These are phyloP conservation scores for Aureobasidium mangrovei DNA, from an alignment of 2,329 filamentous ascomycete species.

Conservation along the genomic window DNA sequence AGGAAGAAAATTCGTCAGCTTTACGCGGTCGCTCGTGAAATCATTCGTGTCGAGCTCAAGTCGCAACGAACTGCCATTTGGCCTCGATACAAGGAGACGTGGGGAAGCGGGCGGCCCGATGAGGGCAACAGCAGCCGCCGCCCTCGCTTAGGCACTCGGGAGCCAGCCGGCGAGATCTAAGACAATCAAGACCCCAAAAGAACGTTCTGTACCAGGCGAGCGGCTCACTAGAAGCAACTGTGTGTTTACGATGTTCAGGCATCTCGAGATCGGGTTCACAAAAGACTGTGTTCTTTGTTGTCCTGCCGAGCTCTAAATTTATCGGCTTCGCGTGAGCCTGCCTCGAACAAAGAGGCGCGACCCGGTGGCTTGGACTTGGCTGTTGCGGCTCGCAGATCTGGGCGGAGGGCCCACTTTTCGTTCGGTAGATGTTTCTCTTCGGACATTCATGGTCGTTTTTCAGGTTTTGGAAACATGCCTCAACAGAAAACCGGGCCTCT, in stretches of 20 bases:
- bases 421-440: conserved; percentile 3
- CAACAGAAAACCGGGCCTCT: neutral
- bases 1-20: neutral
- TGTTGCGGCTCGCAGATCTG: neutral
- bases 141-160: neutral
- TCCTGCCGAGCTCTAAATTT: no score
- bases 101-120: neutral
- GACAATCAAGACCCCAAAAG: neutral
- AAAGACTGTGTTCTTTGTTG: neutral
- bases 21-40: conserved; percentile 2
- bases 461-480: conserved; percentile 9
- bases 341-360: neutral
- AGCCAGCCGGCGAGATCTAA: neutral
- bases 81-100: neutral
- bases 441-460: neutral
- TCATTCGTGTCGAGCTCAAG: neutral
- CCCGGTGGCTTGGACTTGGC: conserved; percentile 7
- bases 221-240: no score
- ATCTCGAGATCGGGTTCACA: neutral
- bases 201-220: no score
- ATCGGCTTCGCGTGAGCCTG: neutral
- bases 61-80: neutral
- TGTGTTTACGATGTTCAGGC: no score
- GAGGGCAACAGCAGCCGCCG: neutral
- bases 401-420: neutral